Evolutionary conservation across 1,284 basidiomycete genomes (phyloP), one percentile per base, ranked within the genome.

Genomic region (Porodaedalea pini): DNA sequence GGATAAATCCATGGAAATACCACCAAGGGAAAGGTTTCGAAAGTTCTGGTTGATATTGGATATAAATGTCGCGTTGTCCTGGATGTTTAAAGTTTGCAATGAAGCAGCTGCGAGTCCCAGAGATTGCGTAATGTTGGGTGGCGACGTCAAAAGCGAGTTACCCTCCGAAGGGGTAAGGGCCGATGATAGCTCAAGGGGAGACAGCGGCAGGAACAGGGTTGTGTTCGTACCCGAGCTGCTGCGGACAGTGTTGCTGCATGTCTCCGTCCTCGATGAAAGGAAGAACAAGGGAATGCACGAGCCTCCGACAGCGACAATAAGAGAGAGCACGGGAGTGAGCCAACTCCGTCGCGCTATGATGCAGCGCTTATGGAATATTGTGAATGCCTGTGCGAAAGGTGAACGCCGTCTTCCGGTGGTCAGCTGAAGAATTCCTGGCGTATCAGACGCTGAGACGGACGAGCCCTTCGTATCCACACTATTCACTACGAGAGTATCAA

Each of bases 351-450:
- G 78, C 1, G 80, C 71, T 51, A 92, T 78, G 25, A 90, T 71
- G n/a, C 73, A 63, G 0, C 90, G 82, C 68, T 92, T 92, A 61
- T 83, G 72, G 70, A 88, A 83, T 61, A 92, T 87, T 0, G 86
- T 89, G 49, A 81, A 67, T 0, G 85, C 82, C 63, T 89, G 86
- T 2, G 71, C 69, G 50, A 83, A 70, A 2, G 81, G 77, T 0
- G 80, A 79, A 23, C 75, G 75, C 13, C 73, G 68, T 7, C 76
- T 75, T 5, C 85, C 83, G 55, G 76, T 74, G 10, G 78, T 76
- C 43, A 85, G 72, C 8, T 68, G 65, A 57, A 82, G 64, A 8
- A 67, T 59, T 8, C 59, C 36, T 37, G 49, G 55, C 17, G 39
- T 51, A 17, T 51, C 32, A 17, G 37, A 21, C 6, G 37, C 29